These are phyloP conservation scores for Cryptococcus wingfieldii DNA, from an alignment of 1,284 basidiomycete genomes.

Conservation along the genomic window DNA sequence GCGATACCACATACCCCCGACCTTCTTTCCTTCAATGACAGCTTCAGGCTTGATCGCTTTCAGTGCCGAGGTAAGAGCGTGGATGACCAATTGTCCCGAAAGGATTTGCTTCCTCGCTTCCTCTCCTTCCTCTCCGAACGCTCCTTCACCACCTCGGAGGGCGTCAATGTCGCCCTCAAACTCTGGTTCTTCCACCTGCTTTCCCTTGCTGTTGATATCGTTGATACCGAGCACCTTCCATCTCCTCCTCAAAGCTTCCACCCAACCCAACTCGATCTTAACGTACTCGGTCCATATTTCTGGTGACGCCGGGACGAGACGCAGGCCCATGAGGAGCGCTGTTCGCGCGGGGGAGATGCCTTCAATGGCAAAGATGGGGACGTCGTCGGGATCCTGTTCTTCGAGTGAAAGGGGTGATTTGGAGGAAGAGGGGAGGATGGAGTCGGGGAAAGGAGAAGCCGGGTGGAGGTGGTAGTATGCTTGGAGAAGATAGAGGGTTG, in stretches of 20 bases:
- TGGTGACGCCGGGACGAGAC: slow-evolving; percentile 65
- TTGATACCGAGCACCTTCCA: slow-evolving; percentile 62
- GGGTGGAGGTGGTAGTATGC: slow-evolving; percentile 77
- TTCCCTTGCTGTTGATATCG: slow-evolving; percentile 5
- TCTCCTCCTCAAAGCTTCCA: slow-evolving; percentile 73
- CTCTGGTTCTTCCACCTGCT: background rate
- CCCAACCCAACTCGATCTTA: slow-evolving; percentile 83
- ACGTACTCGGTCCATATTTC: slow-evolving; percentile 84
- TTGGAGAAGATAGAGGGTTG: slow-evolving; percentile 77
- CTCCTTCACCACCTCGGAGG: slow-evolving; percentile 39
- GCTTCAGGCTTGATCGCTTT: slow-evolving; percentile 20
- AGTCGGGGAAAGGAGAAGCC: slow-evolving; percentile 61
- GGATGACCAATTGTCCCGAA: slow-evolving; percentile 43
- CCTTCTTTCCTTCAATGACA: background rate
- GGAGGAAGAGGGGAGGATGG: slow-evolving; percentile 18
- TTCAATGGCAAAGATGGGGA: slow-evolving; percentile 41
- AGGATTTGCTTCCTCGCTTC: slow-evolving; percentile 46
- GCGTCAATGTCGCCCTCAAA: slow-evolving; percentile 23
- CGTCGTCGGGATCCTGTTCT: slow-evolving; percentile 2
- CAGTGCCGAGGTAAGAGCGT: slow-evolving; percentile 41
- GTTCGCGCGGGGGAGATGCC: slow-evolving; percentile 63
- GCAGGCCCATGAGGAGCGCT: slow-evolving; percentile 77
- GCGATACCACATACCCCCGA: slow-evolving; percentile 35
- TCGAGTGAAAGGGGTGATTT: slow-evolving; percentile 34
- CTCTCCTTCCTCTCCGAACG: slow-evolving; percentile 47